Evolutionary conservation across 73 alveolate genomes (phyloP), one percentile per base, ranked within the genome.

Genomic region (Paramecium octaurelia): DNA sequence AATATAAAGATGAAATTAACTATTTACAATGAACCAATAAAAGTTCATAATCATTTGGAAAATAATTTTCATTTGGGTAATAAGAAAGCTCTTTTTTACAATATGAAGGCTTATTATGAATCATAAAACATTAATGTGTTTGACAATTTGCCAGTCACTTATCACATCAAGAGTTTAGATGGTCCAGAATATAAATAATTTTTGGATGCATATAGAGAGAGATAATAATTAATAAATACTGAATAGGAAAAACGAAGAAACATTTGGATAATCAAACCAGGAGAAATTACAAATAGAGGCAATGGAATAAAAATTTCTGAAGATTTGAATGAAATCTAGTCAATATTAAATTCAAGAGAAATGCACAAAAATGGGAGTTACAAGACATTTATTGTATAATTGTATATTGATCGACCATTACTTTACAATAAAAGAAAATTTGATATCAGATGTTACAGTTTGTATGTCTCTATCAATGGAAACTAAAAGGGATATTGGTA

Each of bases 371-470:
- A 95, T 60, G 97, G 98, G 50, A 86, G 85, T 59, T 92, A 90
- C 64, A 94, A 96, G 20, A 92, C 98, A 5, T 95, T 86, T 92
- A 97, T 98, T 27, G 91, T 98, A 9, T 97, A 98, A 93, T 96
- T 97, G 90, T 98, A 98, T 94, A 96, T 98, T 59, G 99, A 97
- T 88, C 94, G 97, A 60, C 99, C 99, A 9, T 92, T 98, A 44
- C 95, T 98, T 44, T 95, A 96, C 70, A 93, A 98, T 88, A 97
- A 95, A 93, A 88, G 99, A 84, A 98, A 98, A 92, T 98, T 98
- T 92, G 99, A 98, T 88, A 97, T 98, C 40, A 93, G 99, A 86
- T 95, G 99, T 88, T 98, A 54, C 89, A 95, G 96, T 34, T 77
- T 98, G 57, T 92, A 94, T 23, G 95, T 97, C 2, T 88, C 95